Percentiles rank a stretch among this genome's conserved stretches.
phyloP scores from a whole-genome alignment of 495 filamentous ascomycete genomes.

The Paragyromitra xinjiangensis region DNA sequence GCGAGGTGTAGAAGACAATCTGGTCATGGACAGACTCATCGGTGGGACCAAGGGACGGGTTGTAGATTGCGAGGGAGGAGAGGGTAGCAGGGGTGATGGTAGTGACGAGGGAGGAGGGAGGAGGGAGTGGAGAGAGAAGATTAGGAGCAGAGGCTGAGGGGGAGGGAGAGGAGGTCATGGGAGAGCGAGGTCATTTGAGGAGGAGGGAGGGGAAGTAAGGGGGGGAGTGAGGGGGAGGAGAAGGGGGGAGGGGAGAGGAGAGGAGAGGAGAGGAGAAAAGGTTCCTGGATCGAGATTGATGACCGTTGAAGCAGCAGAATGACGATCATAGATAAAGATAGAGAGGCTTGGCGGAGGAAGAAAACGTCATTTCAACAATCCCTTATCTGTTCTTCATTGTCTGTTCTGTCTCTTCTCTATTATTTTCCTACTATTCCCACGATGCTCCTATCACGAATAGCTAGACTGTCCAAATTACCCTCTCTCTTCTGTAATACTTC shows the following conservation, averaged over 20 bases:
- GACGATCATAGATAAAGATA: neutral
- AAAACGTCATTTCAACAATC: neutral
- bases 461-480: neutral
- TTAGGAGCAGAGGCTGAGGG: conserved; percentile 36
- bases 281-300: conserved; percentile 11
- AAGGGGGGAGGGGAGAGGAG: conserved; percentile 18
- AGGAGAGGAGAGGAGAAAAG: neutral
- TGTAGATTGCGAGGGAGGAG: conserved; percentile 91
- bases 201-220: conserved; percentile 55
- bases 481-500: neutral
- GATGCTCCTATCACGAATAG: conserved; percentile 18
- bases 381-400: neutral
- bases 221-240: neutral
- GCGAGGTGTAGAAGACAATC: conserved; percentile 89
- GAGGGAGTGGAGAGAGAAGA: conserved; percentile 50
- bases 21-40: conserved; percentile 91
- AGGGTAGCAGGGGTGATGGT: conserved; percentile 79
- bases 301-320: neutral
- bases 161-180: conserved; percentile 57
- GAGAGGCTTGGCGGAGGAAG: neutral
- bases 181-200: conserved; percentile 60
- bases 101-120: conserved; percentile 55
- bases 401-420: neutral
- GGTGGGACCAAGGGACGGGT: conserved; percentile 83
- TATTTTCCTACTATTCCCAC: neutral